Conservation (phyloP, 139 green algal genomes). For the Ettlia oleoabundans region DNA sequence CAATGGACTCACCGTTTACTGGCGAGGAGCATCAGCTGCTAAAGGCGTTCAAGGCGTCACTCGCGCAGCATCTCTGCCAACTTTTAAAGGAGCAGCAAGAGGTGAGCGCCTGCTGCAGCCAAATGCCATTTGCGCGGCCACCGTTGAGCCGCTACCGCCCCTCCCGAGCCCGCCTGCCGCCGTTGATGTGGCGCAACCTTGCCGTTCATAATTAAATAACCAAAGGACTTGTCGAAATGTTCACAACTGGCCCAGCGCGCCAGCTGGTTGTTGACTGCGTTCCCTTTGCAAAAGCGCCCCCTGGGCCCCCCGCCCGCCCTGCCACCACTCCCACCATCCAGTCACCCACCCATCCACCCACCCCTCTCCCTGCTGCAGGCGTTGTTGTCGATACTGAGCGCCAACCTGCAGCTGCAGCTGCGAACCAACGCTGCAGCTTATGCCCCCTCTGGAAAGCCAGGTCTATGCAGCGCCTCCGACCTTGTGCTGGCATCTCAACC, state of each 20-base stretch:
- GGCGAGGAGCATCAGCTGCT: background rate
- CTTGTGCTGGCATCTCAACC: too few relatives aligned
- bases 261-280: too few relatives aligned
- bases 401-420: background rate
- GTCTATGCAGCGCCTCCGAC: too few relatives aligned
- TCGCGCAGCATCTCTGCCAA: background rate
- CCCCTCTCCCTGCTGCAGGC: background rate
- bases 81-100: background rate
- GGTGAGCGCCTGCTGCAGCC: background rate
- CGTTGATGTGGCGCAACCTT: background rate
- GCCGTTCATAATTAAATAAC: too few relatives aligned
- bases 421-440: background rate
- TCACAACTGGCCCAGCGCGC: too few relatives aligned
- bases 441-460: background rate
- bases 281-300: too few relatives aligned
- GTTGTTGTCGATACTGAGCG: background rate
- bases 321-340: too few relatives aligned
- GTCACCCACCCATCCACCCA: background rate
- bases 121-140: background rate
- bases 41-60: background rate
- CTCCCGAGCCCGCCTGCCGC: background rate
- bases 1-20: background rate
- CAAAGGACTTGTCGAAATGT: too few relatives aligned
- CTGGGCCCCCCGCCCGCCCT: too few relatives aligned
- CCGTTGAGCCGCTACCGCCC: background rate